A percentile compares a stretch with the other conserved stretches of the same genome.
Conservation (phyloP, 495 filamentous ascomycete genomes). For the Wilcoxina mikolae region DNA sequence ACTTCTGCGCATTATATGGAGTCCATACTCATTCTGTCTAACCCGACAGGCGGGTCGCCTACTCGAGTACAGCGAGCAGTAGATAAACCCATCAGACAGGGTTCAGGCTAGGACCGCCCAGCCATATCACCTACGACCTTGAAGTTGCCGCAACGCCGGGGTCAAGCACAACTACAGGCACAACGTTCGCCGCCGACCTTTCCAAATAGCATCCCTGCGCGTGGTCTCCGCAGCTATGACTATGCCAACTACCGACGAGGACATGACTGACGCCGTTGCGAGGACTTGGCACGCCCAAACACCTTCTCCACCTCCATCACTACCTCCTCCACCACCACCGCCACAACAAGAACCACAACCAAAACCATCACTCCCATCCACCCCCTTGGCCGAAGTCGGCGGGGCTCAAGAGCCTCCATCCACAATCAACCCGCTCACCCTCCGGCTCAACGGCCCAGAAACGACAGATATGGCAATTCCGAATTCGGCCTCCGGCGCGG, state of each 20-base stretch:
- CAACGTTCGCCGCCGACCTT: not conserved
- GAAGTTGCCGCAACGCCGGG: too few species aligned
- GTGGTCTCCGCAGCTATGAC: too few species aligned
- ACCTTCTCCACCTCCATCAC: not conserved
- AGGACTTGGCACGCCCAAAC: not conserved
- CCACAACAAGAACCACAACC: not conserved
- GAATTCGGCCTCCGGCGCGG: not conserved
- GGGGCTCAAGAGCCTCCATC: not conserved
- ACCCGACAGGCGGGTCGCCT: too few species aligned
- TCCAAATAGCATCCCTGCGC: not conserved
- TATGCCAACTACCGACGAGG: too few species aligned
- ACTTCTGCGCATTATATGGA: too few species aligned
- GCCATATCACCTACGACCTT: too few species aligned
- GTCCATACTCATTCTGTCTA: too few species aligned
- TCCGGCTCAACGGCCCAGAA: not conserved
- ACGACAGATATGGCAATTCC: not conserved
- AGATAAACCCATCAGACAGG: too few species aligned
- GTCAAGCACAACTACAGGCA: not conserved
- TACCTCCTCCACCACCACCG: not conserved
- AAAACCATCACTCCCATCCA: not conserved
- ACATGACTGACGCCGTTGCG: too few species aligned
- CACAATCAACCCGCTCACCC: slow-evolving; percentile 4
- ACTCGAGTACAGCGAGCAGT: too few species aligned
- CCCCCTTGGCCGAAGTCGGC: not conserved
- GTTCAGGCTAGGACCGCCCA: too few species aligned